Conservation (phyloP, 1,284 basidiomycete species). For the Puccinia hordei region DNA sequence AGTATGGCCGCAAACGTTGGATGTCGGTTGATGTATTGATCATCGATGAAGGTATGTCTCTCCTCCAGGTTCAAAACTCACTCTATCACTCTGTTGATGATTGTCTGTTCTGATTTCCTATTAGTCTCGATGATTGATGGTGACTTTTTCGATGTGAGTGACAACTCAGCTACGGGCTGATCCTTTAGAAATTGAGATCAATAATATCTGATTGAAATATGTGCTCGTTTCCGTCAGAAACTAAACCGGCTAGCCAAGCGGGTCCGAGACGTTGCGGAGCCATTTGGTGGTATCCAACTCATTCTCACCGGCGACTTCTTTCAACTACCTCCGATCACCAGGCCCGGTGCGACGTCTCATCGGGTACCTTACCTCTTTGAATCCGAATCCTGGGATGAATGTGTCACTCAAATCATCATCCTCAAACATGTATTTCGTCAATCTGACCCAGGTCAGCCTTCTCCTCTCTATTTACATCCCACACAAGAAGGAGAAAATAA, state of each 20-base stretch:
- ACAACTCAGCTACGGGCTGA: too few species aligned
- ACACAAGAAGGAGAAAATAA: not conserved
- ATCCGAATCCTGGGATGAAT: slow-evolving; percentile 76
- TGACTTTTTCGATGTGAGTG: slow-evolving; percentile 74
- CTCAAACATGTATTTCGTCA: slow-evolving; percentile 83
- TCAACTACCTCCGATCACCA: slow-evolving; percentile 84
- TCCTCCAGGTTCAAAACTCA: slow-evolving; percentile 60
- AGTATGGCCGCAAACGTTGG: slow-evolving; percentile 67
- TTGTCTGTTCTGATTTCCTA: slow-evolving; percentile 17
- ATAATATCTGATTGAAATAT: slow-evolving; percentile 52
- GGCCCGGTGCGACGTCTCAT: slow-evolving; percentile 56
- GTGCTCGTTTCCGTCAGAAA: slow-evolving; percentile 22
- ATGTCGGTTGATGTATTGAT: slow-evolving; percentile 70
- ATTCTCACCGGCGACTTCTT: slow-evolving; percentile 94
- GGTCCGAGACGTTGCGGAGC: not conserved
- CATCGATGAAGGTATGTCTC: slow-evolving; percentile 81
- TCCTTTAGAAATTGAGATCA: slow-evolving; percentile 56
- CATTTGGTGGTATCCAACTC: slow-evolving; percentile 65
- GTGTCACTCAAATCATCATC: slow-evolving; percentile 76
- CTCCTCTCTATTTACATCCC: slow-evolving; percentile 50
- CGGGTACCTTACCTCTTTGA: slow-evolving; percentile 76
- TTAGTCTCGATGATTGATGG: slow-evolving; percentile 97
- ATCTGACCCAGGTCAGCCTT: slow-evolving; percentile 61
- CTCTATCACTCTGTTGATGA: slow-evolving; percentile 90
- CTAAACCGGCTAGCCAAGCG: slow-evolving; percentile 20